Evolutionary conservation across 345 rosid species (phyloP), one percentile per base, ranked within the genome.

Genomic region (Pelargonium nanum): DNA sequence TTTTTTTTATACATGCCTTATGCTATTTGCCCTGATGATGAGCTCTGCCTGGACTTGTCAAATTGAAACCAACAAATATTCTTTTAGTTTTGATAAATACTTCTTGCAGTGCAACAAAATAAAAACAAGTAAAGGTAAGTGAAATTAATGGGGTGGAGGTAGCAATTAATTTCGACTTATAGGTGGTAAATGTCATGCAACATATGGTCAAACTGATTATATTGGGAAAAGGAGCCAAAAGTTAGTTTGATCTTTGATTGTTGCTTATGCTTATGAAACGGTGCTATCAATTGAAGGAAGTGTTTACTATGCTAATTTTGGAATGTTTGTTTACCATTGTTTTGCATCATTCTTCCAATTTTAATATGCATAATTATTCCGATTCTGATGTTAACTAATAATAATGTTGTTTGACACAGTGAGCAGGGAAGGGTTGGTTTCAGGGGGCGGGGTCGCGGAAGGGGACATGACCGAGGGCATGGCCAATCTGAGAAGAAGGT

Each of bases 401-500:
- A 1, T 19, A 19, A 28, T 28, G 44, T 58, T n/a, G 50, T 58
- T 40, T 48, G 32, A 2, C n/a, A 45, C 69, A 70, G 77, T 53
- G 62, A 60, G 34, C 58, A 53, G 56, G 55, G 65, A 66, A 26
- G 30, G 60, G 59, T 65, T 25, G 70, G 69, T 65, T 45, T 60
- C 60, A 57, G 66, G 68, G 57, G 60, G 22, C 19, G 64, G 61
- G 50, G 44, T 57, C 71, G 30, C 19, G 66, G 68, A 20, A 65
- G 24, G 45, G 34, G 34, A 8, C 45, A 15, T 34, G 68, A n/a
- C 4, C 54, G 68, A 6, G 64, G 66, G 48, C 64, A 64, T 26
- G 73, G 65, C 50, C 68, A 72, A 28, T 32, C 17, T 45, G 74
- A 50, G 19, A 65, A 66, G 57, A 81, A 70, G 64, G 66, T 74